phyloP scores from a whole-genome alignment of 2,329 filamentous ascomycete species.

The Cercospora zeina region DNA sequence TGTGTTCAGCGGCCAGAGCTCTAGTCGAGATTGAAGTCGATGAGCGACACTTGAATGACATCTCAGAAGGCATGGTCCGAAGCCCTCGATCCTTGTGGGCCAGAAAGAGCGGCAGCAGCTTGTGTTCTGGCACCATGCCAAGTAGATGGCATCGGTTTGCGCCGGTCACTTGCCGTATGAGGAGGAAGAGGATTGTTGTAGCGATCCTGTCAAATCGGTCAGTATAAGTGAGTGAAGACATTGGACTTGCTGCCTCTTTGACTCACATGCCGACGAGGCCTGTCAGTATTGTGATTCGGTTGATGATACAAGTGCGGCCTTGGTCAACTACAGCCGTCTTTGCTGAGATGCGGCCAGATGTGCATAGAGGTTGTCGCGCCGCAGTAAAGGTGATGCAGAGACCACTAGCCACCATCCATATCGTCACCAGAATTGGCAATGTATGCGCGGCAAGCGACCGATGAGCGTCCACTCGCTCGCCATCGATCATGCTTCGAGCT shows the following conservation, averaged over 20 bases:
- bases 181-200: slow-evolving; percentile 31
- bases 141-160: slow-evolving; percentile 34
- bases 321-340: slow-evolving; percentile 19
- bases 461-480: slow-evolving; percentile 23
- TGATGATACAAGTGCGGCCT: slow-evolving; percentile 33
- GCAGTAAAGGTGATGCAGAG: slow-evolving; percentile 34
- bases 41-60: slow-evolving; percentile 39
- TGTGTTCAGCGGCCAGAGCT: slow-evolving; percentile 16
- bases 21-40: slow-evolving; percentile 31
- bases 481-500: slow-evolving; percentile 23
- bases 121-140: slow-evolving; percentile 28
- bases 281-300: slow-evolving; percentile 31
- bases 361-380: slow-evolving; percentile 29
- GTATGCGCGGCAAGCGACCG: slow-evolving; percentile 26
- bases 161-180: slow-evolving; percentile 31
- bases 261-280: slow-evolving; percentile 34
- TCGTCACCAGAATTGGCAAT: slow-evolving; percentile 27
- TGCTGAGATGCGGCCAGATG: neutral
- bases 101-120: slow-evolving; percentile 28
- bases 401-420: slow-evolving; percentile 33
- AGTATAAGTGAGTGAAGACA: slow-evolving; percentile 15
- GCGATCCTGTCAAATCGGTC: slow-evolving; percentile 23
- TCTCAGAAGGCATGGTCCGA: slow-evolving; percentile 31
- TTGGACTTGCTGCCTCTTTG: neutral
- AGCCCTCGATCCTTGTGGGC: slow-evolving; percentile 27